phyloP scores from a whole-genome alignment of 2,329 filamentous ascomycete species.

The Lecanosticta acicola region DNA sequence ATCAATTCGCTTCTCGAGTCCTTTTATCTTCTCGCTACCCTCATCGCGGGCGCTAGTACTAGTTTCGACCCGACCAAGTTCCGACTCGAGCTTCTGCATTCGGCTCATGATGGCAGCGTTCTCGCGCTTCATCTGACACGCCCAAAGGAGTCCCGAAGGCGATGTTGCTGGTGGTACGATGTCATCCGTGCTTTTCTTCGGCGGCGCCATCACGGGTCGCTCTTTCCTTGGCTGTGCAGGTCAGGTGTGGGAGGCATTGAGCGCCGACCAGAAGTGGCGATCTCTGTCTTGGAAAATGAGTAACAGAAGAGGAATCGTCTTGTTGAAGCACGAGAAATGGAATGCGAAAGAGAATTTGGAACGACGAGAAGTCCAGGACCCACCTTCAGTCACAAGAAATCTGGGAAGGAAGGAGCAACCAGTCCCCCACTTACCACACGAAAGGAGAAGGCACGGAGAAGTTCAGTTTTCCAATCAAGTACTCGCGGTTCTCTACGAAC shows the following conservation, averaged over 20 bases:
- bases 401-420: neutral
- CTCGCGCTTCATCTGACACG: slow-evolving; percentile 36
- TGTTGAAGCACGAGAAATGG: too few species aligned
- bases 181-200: neutral
- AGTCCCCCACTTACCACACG: neutral
- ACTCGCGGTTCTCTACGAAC: slow-evolving; percentile 27
- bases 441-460: slow-evolving; percentile 7
- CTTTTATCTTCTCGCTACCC: slow-evolving; percentile 8
- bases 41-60: slow-evolving; percentile 5
- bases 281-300: too few species aligned
- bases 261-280: too few species aligned
- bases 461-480: slow-evolving; percentile 11
- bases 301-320: too few species aligned
- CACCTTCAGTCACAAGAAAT: neutral
- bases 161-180: slow-evolving; percentile 10
- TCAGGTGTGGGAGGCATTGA: too few species aligned
- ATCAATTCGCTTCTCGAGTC: slow-evolving; percentile 17
- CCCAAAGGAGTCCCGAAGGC: slow-evolving; percentile 35
- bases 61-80: slow-evolving; percentile 11
- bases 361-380: neutral
- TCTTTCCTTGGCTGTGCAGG: neutral
- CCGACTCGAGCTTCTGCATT: slow-evolving; percentile 33
- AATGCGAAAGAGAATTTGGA: neutral
- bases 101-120: slow-evolving; percentile 33
- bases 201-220: slow-evolving; percentile 9